Evolutionary conservation across 2,329 filamentous ascomycete genomes (phyloP), one percentile per base, ranked within the genome.

Genomic region (Sphaceloma murrayae): DNA sequence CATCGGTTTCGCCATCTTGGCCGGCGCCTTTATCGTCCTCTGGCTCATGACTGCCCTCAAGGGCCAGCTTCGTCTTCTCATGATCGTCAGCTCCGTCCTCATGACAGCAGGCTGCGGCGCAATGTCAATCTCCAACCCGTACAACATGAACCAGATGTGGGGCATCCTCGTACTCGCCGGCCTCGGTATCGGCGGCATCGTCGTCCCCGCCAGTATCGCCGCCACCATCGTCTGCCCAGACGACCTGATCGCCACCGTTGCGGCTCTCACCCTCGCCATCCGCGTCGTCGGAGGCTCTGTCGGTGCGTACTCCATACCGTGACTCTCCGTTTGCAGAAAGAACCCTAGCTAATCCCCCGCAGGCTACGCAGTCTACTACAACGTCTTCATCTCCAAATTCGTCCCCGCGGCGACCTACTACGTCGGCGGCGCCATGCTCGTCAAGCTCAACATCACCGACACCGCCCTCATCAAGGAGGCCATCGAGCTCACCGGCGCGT

Each of bases 191-290:
- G 80, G 79, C 5, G 79, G 76, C 1, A 78, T 83, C 40, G 73
- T 82, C 11, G 74, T 84, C 4, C 80, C 79, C 0, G 73, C 75
- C 1, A 77, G 75, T 1, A 79, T 82, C 51, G 79, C 83, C 46
- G 75, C 46, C 4, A 56, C 77, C 7, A 82, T 83, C 52, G 77
- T 82, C 51, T 82, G 77, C 49, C 78, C 80, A 0, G 75, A 80
- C 54, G 78, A 83, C 45, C 67, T 83, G 4, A 83, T 85, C 50
- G 80, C 77, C 5, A 83, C 80, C 2, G 70, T 82, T 34, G 74
- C 78, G 1, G 78, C 80, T 4, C 65, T 85, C 16, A 82, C 80
- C 0, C 70, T 84, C 27, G 73, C 77, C n/a, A 75, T 84, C 51
- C 77, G 80, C 27, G 77, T 81, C 45, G 70, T 83, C 26, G 80